Evolutionary conservation across 805 yeast genomes (phyloP), one percentile per base, ranked within the genome.

Genomic region (Brettanomyces naardenensis): DNA sequence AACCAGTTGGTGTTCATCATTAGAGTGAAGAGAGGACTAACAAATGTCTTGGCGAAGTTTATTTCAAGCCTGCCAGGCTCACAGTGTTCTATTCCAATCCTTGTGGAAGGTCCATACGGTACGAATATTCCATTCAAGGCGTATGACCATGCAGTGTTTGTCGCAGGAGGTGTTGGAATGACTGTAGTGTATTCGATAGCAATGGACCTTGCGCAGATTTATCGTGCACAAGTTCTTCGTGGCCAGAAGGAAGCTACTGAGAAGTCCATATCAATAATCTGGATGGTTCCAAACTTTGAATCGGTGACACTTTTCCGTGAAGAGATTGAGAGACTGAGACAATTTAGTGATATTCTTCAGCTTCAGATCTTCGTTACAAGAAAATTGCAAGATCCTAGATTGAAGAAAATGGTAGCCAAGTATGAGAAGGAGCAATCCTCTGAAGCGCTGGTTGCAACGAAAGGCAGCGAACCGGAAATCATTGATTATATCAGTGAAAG

Each of bases 91-190:
- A 52, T 71, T 31, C 64, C 69, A 33, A 65, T 73, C 5, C 51
- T 70, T 7, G 64, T 78, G 17, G 85, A 78, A 46, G 85, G 85
- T 0, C 78, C 81, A 0, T 78, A 78, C 46, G 84, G 84, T 1
- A 54, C 60, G 4, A 50, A 56, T 5, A 51, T 65, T 2, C 78
- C 77, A 1, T 69, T 73, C 41, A 63, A 63, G 33, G 61, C 65
- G 17, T 75, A 69, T 47, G 64, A 64, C 26, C 64, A 65, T 33
- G 69, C 71, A 2, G 56, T 76, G 6, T 65, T 76, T 31, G 54
- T 78, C 30, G 78, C 80, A 3, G 84, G 84, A 7, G 85, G 84
- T 5, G 73, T 74, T 44, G 85, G 85, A 9, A 66, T 78, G 48
- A 74, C 85, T 0, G 80, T 77, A 1, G 61, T 73, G 7, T 60